A percentile compares a stretch with the other conserved stretches of the same genome.
Evolutionary conservation across 2,329 filamentous ascomycete genomes (phyloP).

Genomic region (Ophiognomonia clavigignenti-juglandacearum): DNA sequence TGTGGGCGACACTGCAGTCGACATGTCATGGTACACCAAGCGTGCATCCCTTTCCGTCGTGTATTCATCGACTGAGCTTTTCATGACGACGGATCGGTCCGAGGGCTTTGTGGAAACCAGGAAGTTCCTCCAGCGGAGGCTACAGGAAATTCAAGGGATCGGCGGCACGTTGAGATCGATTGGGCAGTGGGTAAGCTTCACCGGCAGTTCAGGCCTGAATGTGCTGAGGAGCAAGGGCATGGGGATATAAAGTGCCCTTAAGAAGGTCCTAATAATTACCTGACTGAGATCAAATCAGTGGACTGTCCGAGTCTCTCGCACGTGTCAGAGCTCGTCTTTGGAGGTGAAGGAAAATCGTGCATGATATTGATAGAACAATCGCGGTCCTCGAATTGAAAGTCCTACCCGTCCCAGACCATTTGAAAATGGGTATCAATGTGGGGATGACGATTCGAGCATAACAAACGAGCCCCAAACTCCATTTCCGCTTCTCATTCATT

Average conservation of each 20-base stretch:
- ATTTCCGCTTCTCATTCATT: not conserved
- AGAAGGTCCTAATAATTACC: too few species aligned
- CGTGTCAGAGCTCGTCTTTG: too few species aligned
- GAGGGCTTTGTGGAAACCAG: conserved; percentile 71
- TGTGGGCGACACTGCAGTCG: conserved; percentile 75
- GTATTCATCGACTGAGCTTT: conserved; percentile 75
- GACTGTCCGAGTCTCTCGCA: too few species aligned
- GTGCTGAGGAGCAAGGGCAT: conserved; percentile 83
- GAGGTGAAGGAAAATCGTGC: not conserved
- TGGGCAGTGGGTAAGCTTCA: conserved; percentile 78
- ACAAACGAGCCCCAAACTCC: not conserved
- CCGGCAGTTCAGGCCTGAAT: conserved; percentile 71
- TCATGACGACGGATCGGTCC: conserved; percentile 87
- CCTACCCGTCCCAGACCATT: not conserved
- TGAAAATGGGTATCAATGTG: not conserved
- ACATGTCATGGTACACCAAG: conserved; percentile 80
- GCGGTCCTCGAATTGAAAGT: not conserved
- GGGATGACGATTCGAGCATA: not conserved
- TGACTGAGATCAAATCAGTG: too few species aligned
- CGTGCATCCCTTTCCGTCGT: conserved; percentile 51
- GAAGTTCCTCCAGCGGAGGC: conserved; percentile 70
- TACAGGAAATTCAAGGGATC: conserved; percentile 63
- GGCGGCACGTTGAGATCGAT: conserved; percentile 59
- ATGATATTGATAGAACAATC: not conserved
- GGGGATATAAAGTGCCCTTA: conserved; percentile 62